phyloP scores from a whole-genome alignment of 1,284 basidiomycete genomes.

The Lentinus polychrous region DNA sequence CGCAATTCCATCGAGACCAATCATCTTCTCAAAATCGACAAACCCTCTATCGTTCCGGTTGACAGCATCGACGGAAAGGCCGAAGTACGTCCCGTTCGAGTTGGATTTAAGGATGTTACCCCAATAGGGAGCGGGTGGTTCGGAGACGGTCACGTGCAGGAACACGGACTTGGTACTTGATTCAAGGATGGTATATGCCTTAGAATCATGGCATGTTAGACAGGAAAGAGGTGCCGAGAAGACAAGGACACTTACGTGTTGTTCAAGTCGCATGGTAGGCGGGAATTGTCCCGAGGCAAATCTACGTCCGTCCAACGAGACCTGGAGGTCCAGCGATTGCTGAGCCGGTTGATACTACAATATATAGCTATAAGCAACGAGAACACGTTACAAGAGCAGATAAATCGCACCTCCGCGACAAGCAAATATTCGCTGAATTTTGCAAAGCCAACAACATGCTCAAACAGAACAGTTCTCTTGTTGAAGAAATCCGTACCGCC shows the following conservation, averaged over 20 bases:
- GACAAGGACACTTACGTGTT: conserved; percentile 54
- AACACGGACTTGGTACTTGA: conserved; percentile 92
- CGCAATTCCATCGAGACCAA: conserved; percentile 92
- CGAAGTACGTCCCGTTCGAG: conserved; percentile 96
- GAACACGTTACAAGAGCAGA: background rate
- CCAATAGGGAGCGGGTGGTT: conserved; percentile 70
- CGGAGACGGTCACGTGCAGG: conserved; percentile 91
- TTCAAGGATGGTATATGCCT: conserved; percentile 93
- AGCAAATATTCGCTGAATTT: conserved; percentile 96
- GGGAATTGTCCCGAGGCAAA: conserved; percentile 90
- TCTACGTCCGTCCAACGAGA: conserved; percentile 83
- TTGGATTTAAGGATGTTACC: conserved; percentile 95
- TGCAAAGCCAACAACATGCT: conserved; percentile 87
- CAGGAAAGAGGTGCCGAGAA: background rate
- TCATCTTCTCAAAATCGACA: conserved; percentile 98
- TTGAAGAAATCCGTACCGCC: conserved; percentile 73
- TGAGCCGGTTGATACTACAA: conserved; percentile 52
- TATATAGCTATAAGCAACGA: conserved; percentile 3
- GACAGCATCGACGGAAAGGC: conserved; percentile 79
- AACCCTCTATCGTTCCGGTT: conserved; percentile 85
- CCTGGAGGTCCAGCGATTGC: conserved; percentile 73
- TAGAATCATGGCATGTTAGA: conserved; percentile 21
- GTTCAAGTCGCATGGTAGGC: conserved; percentile 80
- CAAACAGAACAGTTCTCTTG: conserved; percentile 74
- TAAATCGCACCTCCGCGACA: conserved; percentile 74